Base-by-base conservation (phyloP, 139 green algal genomes). In the Coccomyxa sp. region DNA sequence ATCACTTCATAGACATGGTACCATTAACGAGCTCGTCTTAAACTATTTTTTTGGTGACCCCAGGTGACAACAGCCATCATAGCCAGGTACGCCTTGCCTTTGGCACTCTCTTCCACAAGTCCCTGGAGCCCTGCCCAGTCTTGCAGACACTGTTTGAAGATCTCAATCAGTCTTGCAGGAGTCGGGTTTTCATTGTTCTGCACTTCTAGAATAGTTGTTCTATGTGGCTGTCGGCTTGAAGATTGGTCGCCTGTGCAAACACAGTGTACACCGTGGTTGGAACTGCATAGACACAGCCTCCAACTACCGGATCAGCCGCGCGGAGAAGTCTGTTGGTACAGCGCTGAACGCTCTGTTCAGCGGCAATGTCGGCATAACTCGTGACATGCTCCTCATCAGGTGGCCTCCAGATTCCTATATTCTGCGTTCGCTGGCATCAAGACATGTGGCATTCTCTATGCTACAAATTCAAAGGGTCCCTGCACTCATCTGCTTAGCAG, bases 211-310 rank as follows among this genome's bases (percentile, higher is more conserved):
- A 51, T 51, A 11, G 38, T 51, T 51, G 38, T 51, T n/a, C n/a
- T n/a, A 51, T 51, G 38, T 51, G 38, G 38, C 7, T 51, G 3
- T 51, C 7, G 38, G 3, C 7, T 51, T 51, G 7, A 3, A 51
- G 3, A 11, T 3, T 51, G 38, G 38, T 51, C 38, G 7, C 38
- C 38, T 51, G 38, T 51, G 38, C 38, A 51, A 51, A 21, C 0
- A 66, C 38, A 81, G 23, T 16, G 30, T 81, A 66, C 25, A 30
- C 13, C 30, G 18, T 4, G 31, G 27, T 51, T 92, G 87, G 87
- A 96, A 96, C 77, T 90, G 96, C 12, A 94, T 96, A 23, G 93
- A 96, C 86, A 96, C 90, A 83, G 93, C 93, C 31, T 85, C 85
- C 82, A 95, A 93, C 85, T 96, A 96, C 83, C 90, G 92, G 13